These are phyloP conservation scores for Annulohypoxylon stygium DNA, from an alignment of 495 filamentous ascomycete genomes.

Conservation along the genomic window DNA sequence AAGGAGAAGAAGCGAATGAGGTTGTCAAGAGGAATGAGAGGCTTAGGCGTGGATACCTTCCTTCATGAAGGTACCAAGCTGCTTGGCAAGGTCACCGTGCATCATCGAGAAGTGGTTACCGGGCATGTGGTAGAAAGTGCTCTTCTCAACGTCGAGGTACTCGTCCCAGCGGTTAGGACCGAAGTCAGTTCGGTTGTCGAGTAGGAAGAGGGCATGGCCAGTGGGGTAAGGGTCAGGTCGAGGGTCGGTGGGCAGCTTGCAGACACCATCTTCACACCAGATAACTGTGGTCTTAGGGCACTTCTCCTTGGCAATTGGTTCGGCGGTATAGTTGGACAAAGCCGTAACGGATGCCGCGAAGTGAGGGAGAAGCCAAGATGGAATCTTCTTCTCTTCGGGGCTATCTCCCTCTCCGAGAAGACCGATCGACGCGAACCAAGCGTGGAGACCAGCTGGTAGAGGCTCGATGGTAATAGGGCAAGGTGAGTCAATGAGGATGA, in stretches of 20 bases:
- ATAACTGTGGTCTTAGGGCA: slow-evolving; percentile 76
- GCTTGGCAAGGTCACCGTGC: slow-evolving; percentile 65
- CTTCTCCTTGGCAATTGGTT: slow-evolving; percentile 64
- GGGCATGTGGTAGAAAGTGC: slow-evolving; percentile 70
- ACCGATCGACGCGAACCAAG: slow-evolving; percentile 83
- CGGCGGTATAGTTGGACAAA: slow-evolving; percentile 76
- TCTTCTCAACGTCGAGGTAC: slow-evolving; percentile 73
- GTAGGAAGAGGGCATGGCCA: slow-evolving; percentile 81
- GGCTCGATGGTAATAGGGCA: slow-evolving; percentile 83
- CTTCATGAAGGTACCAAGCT: slow-evolving; percentile 56
- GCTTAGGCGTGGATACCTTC: slow-evolving; percentile 49
- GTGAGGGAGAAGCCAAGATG: slow-evolving; percentile 85
- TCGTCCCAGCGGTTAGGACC: slow-evolving; percentile 85
- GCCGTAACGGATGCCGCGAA: slow-evolving; percentile 82
- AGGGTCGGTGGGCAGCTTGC: slow-evolving; percentile 75
- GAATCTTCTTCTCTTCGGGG: slow-evolving; percentile 67
- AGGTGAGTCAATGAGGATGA: slow-evolving; percentile 87
- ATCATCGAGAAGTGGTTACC: slow-evolving; percentile 83
- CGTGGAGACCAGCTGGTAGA: slow-evolving; percentile 79
- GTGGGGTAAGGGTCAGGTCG: slow-evolving; percentile 76
- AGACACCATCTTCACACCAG: slow-evolving; percentile 87
- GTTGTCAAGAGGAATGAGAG: background rate
- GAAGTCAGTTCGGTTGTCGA: slow-evolving; percentile 83
- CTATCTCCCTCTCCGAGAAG: slow-evolving; percentile 75
- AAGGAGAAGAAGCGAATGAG: slow-evolving; percentile 1